Evolutionary conservation across 352 stramenopile species (phyloP).

Genomic region (Aphanomyces astaci): DNA sequence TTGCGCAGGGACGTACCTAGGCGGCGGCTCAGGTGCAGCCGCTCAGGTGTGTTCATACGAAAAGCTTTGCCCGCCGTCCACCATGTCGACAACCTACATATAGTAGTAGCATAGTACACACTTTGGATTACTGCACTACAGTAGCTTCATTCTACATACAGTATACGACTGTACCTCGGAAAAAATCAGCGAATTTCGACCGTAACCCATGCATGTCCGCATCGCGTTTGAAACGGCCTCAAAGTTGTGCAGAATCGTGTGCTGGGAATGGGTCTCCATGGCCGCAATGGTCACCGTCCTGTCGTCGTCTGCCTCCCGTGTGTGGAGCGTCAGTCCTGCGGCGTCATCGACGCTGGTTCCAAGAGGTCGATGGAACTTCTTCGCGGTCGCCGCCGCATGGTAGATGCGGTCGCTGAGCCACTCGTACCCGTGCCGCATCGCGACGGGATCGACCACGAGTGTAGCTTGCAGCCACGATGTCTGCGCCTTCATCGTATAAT

Average conservation of each 20-base stretch:
- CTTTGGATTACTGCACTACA: no score
- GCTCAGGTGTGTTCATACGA: background rate
- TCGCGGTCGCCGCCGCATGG: background rate
- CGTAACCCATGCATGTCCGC: background rate
- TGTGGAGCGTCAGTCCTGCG: background rate
- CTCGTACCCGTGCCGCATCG: background rate
- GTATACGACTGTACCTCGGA: no score
- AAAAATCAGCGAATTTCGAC: no score
- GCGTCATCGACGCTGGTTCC: background rate
- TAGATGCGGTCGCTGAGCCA: background rate
- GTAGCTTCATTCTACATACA: no score
- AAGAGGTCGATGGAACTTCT: background rate
- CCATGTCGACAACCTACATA: background rate
- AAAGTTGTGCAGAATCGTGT: background rate
- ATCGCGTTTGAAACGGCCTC: background rate
- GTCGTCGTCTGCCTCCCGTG: background rate
- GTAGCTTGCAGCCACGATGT: background rate
- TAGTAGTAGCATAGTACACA: no score
- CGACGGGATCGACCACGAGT: background rate
- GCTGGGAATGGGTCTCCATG: background rate
- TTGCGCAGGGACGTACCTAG: background rate
- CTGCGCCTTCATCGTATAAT: background rate
- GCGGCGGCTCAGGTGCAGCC: background rate
- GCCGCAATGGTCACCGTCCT: background rate
- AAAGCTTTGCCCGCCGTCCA: background rate